Base-by-base conservation (phyloP, 495 filamentous ascomycete genomes). In the Trichoderma asperelloides region DNA sequence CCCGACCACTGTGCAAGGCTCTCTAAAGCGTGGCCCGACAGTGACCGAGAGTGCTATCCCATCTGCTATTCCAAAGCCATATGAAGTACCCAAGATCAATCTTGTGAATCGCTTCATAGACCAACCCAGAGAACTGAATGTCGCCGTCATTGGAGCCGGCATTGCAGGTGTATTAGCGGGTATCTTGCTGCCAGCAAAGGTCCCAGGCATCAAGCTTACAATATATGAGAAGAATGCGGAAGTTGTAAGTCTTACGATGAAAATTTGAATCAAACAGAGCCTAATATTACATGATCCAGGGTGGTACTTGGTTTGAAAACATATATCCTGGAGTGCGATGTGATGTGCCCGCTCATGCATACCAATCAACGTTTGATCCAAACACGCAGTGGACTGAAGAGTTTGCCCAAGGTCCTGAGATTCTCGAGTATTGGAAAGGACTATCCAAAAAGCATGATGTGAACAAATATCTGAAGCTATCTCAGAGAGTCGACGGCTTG, bases 221-320 rank as follows among this genome's bases (percentile, higher is more conserved):
- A 85, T 91, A 55, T 93, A 88, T 70, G 89, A 92, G 75, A 91
- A 91, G 78, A 93, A 91, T 69, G 75, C 76, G 0, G 87, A 86
- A 64, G 80, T 91, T 69, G 78, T 78, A 57, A 71, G 75, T 71
- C 21, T 18, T 11, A 30, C 7, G 18, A 2, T 47, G 12, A 15
- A 41, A 47, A 28, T 47, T 16, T 16, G 15, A 3, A 21, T 16
- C 3, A 62, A 30, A 25, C 70, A 72, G 66, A 75, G 40, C 16
- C 4, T 33, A n/a, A 51, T 28, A 6, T 8, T 47, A 28, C 49
- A 2, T 55, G 18, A 3, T 30, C 15, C 63, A 76, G 76, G 86
- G 88, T 40, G 89, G 89, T 0, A 89, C 88, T 0, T 92, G 89
- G 88, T 85, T 84, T 55, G 87, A 89, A 74, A 91, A 91, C 65